Percentiles rank a stretch among this genome's conserved stretches.
Evolutionary conservation across 495 filamentous ascomycete species (phyloP).

Genomic region (Aspergillus baeticus): DNA sequence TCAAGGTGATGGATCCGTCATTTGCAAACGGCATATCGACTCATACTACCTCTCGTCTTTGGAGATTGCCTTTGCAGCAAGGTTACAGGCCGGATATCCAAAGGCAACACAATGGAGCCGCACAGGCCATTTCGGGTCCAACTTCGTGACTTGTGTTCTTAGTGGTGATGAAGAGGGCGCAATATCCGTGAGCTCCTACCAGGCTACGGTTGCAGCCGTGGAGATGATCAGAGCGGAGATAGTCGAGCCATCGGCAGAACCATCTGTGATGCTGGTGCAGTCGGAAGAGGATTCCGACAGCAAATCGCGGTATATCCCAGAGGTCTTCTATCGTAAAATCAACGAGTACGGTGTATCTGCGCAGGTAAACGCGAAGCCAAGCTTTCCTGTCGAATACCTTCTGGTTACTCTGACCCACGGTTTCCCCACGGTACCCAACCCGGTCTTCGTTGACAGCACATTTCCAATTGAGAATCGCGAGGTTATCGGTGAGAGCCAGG

Average conservation of each 20-base stretch:
- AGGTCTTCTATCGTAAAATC: slow-evolving; percentile 93
- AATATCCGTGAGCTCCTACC: slow-evolving; percentile 87
- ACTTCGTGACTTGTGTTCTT: slow-evolving; percentile 94
- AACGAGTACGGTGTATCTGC: slow-evolving; percentile 97
- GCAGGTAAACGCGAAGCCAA: slow-evolving; percentile 94
- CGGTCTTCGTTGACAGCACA: slow-evolving; percentile 63
- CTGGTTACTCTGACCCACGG: slow-evolving; percentile 95
- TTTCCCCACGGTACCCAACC: slow-evolving; percentile 77
- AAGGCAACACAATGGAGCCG: slow-evolving; percentile 97
- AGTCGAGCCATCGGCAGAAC: slow-evolving; percentile 91
- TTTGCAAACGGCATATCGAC: slow-evolving; percentile 96
- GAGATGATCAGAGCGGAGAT: slow-evolving; percentile 98
- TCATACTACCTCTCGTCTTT: slow-evolving; percentile 92
- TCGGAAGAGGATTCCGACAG: slow-evolving; percentile 77
- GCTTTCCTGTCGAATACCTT: slow-evolving; percentile 95
- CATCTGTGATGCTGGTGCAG: slow-evolving; percentile 89
- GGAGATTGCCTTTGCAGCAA: slow-evolving; percentile 85
- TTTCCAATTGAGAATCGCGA: slow-evolving; percentile 94
- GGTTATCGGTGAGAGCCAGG: slow-evolving; percentile 78
- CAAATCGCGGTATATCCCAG: slow-evolving; percentile 86
- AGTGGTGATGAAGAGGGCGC: slow-evolving; percentile 87
- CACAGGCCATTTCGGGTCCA: slow-evolving; percentile 88
- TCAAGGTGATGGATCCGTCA: slow-evolving; percentile 71
- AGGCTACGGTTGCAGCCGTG: slow-evolving; percentile 89
- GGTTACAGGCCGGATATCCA: slow-evolving; percentile 82